Evolutionary conservation across 2,329 filamentous ascomycete genomes (phyloP), one percentile per base, ranked within the genome.

Genomic region (Blastomyces silverae): DNA sequence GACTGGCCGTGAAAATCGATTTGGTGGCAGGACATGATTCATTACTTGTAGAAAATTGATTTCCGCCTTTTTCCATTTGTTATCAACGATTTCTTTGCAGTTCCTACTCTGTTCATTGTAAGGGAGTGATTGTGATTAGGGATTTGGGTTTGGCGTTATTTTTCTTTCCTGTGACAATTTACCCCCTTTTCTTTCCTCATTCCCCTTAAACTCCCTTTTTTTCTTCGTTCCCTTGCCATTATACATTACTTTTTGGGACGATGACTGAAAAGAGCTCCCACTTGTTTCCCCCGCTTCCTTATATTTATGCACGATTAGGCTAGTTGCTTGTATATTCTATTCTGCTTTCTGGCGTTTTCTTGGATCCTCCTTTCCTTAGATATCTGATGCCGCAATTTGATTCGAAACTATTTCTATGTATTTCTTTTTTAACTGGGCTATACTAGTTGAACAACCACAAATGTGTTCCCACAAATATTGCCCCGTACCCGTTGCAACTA

Each of bases 1-100:
- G 31, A 80, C 80, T 1, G 80, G 79, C 56, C 86, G 87, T 66
- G 85, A 88, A 68, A 83, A 87, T 60, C 70, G 73, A 64, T 73
- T 75, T 64, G 73, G 76, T 55, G 64, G 70, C 10, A 68, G 68
- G 31, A n/a, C 55, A 5, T 57, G 55, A 57, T 57, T 64, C 15
- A 31, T 31, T 48, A 15, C 46, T 48, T 46, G 25, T 46, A 42
- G 57, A 53, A 64, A n/a, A 11, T 56, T 57, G 55, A 37, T 37
- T 57, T 37, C n/a, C 22, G 17, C 25, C 25, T 17, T 53, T 42
- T 28, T 52, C 25, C 15, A 2, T 44, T 17, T 25, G 56, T 62
- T 63, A 61, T 39, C 46, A 44, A 63, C 52, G 17, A 46, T 61
- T 62, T 65, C 28, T 50, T 11, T 53, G 13, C 11, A 53, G 37